These are phyloP conservation scores for Hibiscus trionum DNA, from an alignment of 345 rosid genomes.

Conservation along the genomic window DNA sequence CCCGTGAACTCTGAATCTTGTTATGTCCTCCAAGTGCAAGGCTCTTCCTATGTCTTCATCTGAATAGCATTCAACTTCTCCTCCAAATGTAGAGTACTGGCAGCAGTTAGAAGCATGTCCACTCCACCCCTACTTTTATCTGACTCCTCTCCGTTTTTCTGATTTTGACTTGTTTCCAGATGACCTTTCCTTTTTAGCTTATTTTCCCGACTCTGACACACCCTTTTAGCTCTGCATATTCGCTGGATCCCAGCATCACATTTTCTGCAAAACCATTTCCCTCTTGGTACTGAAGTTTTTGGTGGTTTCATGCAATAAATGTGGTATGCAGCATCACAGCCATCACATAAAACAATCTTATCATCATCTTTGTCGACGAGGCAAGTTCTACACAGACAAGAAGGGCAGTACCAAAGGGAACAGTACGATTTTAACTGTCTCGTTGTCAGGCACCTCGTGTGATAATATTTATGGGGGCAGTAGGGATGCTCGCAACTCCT, in stretches of 20 bases:
- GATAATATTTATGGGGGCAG: constrained; percentile 65
- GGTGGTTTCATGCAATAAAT: constrained; percentile 79
- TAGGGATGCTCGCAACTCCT: constrained; percentile 54
- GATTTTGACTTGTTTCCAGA: constrained; percentile 11
- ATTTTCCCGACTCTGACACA: constrained; percentile 18
- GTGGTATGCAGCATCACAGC: constrained; percentile 90
- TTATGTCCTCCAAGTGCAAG: neutral
- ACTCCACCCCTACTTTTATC: constrained; percentile 50
- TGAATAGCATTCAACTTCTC: constrained; percentile 33
- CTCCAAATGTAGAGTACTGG: constrained; percentile 45
- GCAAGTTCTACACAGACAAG: constrained; percentile 81
- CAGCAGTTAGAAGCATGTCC: constrained; percentile 82
- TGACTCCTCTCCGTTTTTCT: constrained; percentile 18
- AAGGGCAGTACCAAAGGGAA: constrained; percentile 82
- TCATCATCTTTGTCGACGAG: constrained; percentile 71
- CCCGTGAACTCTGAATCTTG: constrained; percentile 1
- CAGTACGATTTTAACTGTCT: constrained; percentile 56
- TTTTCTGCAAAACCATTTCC: constrained; percentile 75
- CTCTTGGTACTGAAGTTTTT: constrained; percentile 40
- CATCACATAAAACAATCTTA: constrained; percentile 73
- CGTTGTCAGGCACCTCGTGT: constrained; percentile 63
- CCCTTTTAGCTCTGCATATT: constrained; percentile 42
- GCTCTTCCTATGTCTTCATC: constrained; percentile 15
- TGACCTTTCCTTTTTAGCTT: constrained; percentile 22
- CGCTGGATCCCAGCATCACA: constrained; percentile 49